These are phyloP conservation scores for Naganishia sp. DNA, from an alignment of 1,284 basidiomycete species.

Conservation along the genomic window DNA sequence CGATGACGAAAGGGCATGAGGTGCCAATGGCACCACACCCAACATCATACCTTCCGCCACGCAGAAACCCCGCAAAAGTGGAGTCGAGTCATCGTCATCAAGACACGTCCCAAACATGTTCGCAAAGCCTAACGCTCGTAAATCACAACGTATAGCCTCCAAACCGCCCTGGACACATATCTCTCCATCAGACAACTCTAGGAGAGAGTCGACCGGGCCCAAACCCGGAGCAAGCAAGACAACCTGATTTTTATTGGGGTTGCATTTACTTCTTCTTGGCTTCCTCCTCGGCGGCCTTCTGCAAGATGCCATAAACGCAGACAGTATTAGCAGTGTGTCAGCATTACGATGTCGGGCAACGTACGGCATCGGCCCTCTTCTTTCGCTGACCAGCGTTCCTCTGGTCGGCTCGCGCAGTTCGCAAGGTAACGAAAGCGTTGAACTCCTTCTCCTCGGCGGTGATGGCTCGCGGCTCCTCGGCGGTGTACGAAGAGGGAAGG, in stretches of 20 bases:
- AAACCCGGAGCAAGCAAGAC: conserved; percentile 2
- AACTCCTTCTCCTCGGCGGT: conserved; percentile 87
- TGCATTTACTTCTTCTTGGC: conserved; percentile 45
- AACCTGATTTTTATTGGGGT: background rate
- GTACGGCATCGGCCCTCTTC: conserved; percentile 56
- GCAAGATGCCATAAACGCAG: conserved; percentile 8
- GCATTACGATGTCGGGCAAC: background rate
- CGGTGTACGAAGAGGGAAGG: conserved; percentile 67
- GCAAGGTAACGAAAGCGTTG: conserved; percentile 85
- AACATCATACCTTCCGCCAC: background rate
- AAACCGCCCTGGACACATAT: background rate
- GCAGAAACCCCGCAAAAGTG: background rate
- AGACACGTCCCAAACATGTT: conserved; percentile 6
- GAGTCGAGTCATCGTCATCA: conserved; percentile 25
- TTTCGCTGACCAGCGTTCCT: conserved; percentile 87
- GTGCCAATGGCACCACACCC: too few relatives aligned
- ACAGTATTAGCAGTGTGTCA: background rate
- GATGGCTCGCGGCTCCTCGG: conserved; percentile 90
- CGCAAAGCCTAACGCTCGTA: too few relatives aligned
- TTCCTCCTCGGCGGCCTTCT: conserved; percentile 54
- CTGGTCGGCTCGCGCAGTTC: conserved; percentile 77
- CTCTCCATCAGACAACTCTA: conserved; percentile 5
- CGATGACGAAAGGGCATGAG: too few relatives aligned
- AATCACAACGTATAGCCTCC: conserved; percentile 12
- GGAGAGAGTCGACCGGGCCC: conserved; percentile 16